Base-by-base conservation (phyloP, 228 moss, liverwort and hornwort species). In the Sphagnum magellanicum region DNA sequence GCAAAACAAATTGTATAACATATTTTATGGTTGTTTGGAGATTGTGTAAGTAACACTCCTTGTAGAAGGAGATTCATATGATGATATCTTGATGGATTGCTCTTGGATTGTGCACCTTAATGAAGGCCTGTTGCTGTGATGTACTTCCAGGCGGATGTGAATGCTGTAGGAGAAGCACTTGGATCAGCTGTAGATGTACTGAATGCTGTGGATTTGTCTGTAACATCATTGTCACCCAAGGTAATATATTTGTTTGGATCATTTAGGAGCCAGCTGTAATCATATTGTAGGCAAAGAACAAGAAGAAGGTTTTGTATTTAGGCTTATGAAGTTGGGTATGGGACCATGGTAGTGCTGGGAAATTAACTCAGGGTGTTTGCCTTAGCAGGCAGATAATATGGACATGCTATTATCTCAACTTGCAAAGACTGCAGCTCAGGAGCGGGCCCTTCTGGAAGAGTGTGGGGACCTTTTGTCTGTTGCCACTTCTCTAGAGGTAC, bases 101-200 rank as follows among this genome's bases (percentile, higher is more conserved):
- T 32, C 32, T 2, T 32, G 1, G 32, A 32, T 32, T 32, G 32
- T 32, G 3, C 32, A 32, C 32, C 3, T 32, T 32, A 2, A 32
- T 32, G 32, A 32, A 32, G 32, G 32, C 32, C 12, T 10, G 51
- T 53, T 46, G 53, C 74, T 72, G 58, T 49, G 59, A 48, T 70
- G 16, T 72, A 70, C 50, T 49, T 78, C 76, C 89, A 98, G 98
- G 98, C 94, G 65, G 98, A 98, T 78, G 91, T 98, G 64, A 90
- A 94, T 74, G 94, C 92, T 67, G 92, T 98, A 63, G 92, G 88
- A 79, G 98, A 98, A 79, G 98, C 98, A 58, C 93, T 98, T n/a
- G 94, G 87, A 68, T 98, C 98, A 73, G 92, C 98, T 48, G 91
- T 93, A 50, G 98, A 98, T 78, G 98, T 98, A 14, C 81, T 98